Conservation (phyloP, 164 flowering plant genomes). For the Magnolia sinica region DNA sequence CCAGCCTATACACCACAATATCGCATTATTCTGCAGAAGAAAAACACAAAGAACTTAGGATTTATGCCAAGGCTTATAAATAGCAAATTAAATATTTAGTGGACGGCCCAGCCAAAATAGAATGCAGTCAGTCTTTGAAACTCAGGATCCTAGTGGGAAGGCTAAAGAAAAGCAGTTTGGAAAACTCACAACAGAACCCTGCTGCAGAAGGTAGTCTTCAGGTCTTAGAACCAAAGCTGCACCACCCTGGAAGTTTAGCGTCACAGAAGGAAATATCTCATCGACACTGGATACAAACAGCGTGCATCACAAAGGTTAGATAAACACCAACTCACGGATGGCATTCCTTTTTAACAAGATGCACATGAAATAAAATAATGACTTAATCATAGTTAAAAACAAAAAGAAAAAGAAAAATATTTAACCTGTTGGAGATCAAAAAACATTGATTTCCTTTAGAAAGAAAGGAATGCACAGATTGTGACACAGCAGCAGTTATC, state of each 20-base stretch:
- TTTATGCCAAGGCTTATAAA: neutral
- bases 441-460: constrained; percentile 71
- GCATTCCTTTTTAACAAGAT: neutral
- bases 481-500: constrained; percentile 53
- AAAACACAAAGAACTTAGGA: neutral
- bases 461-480: constrained; percentile 37
- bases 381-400: neutral
- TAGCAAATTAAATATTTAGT: no score
- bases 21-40: constrained; percentile 50
- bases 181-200: constrained; percentile 59
- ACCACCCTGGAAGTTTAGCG: constrained; percentile 74
- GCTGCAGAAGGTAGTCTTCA: constrained; percentile 59
- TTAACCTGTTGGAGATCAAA: constrained; percentile 52
- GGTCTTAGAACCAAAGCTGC: constrained; percentile 74
- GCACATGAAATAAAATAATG: neutral
- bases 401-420: constrained; percentile 6
- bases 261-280: constrained; percentile 67
- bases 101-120: neutral
- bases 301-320: constrained; percentile 2
- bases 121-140: constrained; percentile 2
- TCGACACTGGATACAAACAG: constrained; percentile 40
- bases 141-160: neutral
- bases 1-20: constrained; percentile 92
- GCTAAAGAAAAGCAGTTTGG: neutral
- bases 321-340: neutral